These are phyloP conservation scores for Trichoderma guizhouense DNA, from an alignment of 2,329 filamentous ascomycete species.

Conservation along the genomic window DNA sequence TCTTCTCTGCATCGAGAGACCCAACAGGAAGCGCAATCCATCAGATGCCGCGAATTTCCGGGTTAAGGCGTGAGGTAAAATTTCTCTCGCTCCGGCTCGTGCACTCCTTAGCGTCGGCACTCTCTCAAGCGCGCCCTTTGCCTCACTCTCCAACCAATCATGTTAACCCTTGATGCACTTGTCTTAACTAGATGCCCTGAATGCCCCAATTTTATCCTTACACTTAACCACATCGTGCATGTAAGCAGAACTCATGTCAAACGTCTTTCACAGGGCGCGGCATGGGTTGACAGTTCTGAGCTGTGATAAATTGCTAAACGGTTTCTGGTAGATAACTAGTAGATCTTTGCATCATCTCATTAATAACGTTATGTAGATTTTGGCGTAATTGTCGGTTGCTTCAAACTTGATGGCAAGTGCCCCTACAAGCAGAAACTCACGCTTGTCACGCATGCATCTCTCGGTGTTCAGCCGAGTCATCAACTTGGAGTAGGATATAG, in stretches of 20 bases:
- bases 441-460: too few relatives aligned
- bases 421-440: neutral
- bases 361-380: neutral
- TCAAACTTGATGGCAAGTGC: neutral
- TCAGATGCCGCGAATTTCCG: conserved; percentile 1
- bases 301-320: neutral
- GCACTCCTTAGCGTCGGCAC: conserved; percentile 6
- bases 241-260: neutral
- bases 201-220: neutral
- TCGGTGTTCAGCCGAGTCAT: neutral
- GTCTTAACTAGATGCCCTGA: neutral
- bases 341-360: neutral
- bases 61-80: neutral
- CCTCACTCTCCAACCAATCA: neutral
- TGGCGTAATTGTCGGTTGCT: neutral
- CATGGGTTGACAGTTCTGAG: neutral
- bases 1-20: neutral
- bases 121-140: neutral
- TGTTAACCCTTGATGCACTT: neutral
- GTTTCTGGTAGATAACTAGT: neutral
- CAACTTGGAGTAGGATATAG: neutral
- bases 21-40: neutral
- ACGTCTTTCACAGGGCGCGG: neutral
- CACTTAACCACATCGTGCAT: neutral
- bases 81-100: conserved; percentile 1